Evolutionary conservation across 2,329 filamentous ascomycete species (phyloP).

Genomic region (Microdochium paspali): DNA sequence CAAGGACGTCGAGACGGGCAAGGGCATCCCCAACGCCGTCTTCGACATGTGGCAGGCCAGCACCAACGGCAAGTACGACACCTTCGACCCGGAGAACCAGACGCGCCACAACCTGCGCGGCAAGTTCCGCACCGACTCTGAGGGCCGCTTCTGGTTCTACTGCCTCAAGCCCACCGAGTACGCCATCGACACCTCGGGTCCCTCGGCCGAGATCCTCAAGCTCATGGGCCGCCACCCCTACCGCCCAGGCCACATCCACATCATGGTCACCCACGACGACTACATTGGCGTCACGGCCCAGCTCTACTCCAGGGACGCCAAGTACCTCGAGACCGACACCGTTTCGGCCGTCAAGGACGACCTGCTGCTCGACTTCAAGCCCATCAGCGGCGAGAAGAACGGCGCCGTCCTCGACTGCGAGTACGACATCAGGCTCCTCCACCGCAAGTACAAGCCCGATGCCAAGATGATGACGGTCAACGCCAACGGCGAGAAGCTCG

Average conservation of each 20-base stretch:
- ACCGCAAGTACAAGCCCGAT: background rate
- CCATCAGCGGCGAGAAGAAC: slow-evolving; percentile 26
- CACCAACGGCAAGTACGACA: slow-evolving; percentile 67
- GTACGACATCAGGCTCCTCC: slow-evolving; percentile 11
- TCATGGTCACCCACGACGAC: slow-evolving; percentile 49
- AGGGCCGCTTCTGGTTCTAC: slow-evolving; percentile 66
- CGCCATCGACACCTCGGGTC: slow-evolving; percentile 56
- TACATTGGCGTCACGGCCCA: slow-evolving; percentile 68
- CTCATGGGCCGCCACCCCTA: slow-evolving; percentile 39
- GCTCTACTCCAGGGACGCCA: slow-evolving; percentile 61
- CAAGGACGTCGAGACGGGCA: slow-evolving; percentile 51
- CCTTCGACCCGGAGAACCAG: slow-evolving; percentile 66
- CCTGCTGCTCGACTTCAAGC: slow-evolving; percentile 39
- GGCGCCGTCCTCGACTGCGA: slow-evolving; percentile 25
- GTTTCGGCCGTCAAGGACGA: slow-evolving; percentile 46
- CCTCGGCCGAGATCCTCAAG: slow-evolving; percentile 28
- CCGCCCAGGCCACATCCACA: slow-evolving; percentile 40
- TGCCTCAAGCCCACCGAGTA: slow-evolving; percentile 68
- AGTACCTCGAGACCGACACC: slow-evolving; percentile 46
- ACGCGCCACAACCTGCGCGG: slow-evolving; percentile 65
- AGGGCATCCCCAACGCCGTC: slow-evolving; percentile 57
- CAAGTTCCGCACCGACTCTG: slow-evolving; percentile 62
- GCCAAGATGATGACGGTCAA: background rate
- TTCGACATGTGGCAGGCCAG: slow-evolving; percentile 75
- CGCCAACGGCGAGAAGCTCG: background rate